These are phyloP conservation scores for Cercospora canescens DNA, from an alignment of 2,329 filamentous ascomycete genomes.

Conservation along the genomic window DNA sequence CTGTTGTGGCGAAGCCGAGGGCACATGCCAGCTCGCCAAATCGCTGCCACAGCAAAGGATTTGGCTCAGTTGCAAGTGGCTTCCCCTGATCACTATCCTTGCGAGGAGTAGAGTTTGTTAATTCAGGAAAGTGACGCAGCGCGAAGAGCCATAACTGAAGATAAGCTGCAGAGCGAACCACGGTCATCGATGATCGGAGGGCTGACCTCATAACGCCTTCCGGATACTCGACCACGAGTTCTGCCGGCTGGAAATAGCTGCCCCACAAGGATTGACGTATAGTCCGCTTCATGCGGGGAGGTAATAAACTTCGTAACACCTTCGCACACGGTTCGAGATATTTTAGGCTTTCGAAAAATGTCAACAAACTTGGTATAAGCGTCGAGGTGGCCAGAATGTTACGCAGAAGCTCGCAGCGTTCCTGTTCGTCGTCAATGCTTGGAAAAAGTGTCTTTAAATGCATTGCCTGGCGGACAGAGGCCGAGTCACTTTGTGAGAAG, in stretches of 20 bases:
- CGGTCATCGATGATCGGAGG: neutral
- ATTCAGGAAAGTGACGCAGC: slow-evolving; percentile 15
- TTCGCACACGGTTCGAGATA: slow-evolving; percentile 25
- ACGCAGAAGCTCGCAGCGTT: neutral
- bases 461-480: neutral
- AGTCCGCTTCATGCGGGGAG: neutral
- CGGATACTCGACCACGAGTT: slow-evolving; percentile 11
- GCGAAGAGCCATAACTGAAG: slow-evolving; percentile 20
- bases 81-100: slow-evolving; percentile 12
- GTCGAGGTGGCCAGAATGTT: neutral
- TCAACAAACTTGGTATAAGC: slow-evolving; percentile 25
- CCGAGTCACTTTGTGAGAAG: neutral
- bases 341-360: slow-evolving; percentile 29
- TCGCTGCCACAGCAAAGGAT: slow-evolving; percentile 7
- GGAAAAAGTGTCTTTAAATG: neutral
- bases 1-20: slow-evolving; percentile 4
- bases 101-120: slow-evolving; percentile 10
- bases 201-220: slow-evolving; percentile 6
- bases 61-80: slow-evolving; percentile 11
- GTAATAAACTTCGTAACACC: slow-evolving; percentile 14
- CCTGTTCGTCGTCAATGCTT: neutral
- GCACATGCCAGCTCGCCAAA: slow-evolving; percentile 5
- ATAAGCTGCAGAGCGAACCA: slow-evolving; percentile 3
- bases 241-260: slow-evolving; percentile 3
- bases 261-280: slow-evolving; percentile 9